Conservation (phyloP, 73 alveolate species). For the Paramecium sonneborni region DNA sequence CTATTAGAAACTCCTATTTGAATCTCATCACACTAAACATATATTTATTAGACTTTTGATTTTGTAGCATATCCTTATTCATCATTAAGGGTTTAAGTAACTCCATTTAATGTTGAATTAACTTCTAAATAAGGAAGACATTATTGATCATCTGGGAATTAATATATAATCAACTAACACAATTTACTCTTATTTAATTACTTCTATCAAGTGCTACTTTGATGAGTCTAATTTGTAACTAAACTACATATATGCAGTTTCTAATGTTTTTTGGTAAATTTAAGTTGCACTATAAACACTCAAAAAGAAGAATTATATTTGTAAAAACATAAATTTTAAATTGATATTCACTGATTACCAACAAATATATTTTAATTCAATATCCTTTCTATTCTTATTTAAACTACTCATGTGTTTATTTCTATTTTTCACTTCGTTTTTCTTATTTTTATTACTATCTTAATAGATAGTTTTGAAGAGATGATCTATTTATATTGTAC, state of each 20-base stretch:
- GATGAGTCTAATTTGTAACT: not conserved
- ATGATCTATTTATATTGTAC: no score
- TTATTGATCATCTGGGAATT: not conserved
- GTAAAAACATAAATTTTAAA: slow-evolving; percentile 1
- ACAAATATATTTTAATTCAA: not conserved
- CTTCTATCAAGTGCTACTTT: not conserved
- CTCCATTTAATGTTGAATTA: not conserved
- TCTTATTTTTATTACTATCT: no score
- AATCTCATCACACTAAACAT: not conserved
- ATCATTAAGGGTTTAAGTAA: not conserved
- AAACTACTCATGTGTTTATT: not conserved
- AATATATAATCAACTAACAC: not conserved
- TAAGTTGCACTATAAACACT: not conserved
- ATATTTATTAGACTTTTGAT: not conserved
- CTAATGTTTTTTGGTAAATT: not conserved
- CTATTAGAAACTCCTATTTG: not conserved
- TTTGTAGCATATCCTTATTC: not conserved
- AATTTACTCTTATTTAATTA: not conserved
- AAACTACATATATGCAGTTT: not conserved
- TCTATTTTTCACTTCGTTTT: not conserved
- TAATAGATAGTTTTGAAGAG: no score
- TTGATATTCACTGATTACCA: slow-evolving; percentile 1
- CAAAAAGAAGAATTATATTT: not conserved
- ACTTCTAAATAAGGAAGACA: not conserved
- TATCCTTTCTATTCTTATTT: not conserved